Evolutionary conservation across 805 yeast species (phyloP), one percentile per base, ranked within the genome.

Genomic region (Lipomyces mesembrius): DNA sequence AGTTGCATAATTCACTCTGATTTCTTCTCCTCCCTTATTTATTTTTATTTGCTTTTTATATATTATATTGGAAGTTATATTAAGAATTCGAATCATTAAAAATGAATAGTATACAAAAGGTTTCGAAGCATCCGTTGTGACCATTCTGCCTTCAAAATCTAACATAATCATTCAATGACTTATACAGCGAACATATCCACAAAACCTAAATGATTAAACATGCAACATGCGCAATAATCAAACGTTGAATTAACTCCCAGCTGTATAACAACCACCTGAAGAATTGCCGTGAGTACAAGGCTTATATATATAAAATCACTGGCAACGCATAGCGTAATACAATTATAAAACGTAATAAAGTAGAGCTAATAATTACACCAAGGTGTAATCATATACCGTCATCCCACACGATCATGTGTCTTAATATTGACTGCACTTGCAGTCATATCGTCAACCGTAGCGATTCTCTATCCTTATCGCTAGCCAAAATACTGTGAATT

Each of bases 1-100:
- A 62, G 56, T 62, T 59, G 63, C 65, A 65, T 49, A 25, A 20
- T 57, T 25, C 27, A 39, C 63, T 68, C 71, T 67, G 71, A 67
- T 64, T 43, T n/a, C 5, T 60, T 49, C 8, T 43, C 35, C 32
- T 25, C 22, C 32, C 58, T 57, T 57, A 20, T 5, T 54, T 39
- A 8, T 8, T 22, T 25, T 53, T 9, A 22, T 51, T 51, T 17
- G 29, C 7, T n/a, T 6, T 6, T 12, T 9, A n/a, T 51, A n/a
- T 25, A 51, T 51, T 12, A 17, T 29, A 5, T 5, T 29, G 32
- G 32, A 29, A 20, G 12, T 14, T 25, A 20, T 29, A 53, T 27
- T 20, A 53, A 53, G 56, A 22, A 53, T 27, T 17, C 49, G 22
- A 43, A 17, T 43, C 32, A 29, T n/a, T 7, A 43, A 43, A 5